Evolutionary conservation across 2,329 filamentous ascomycete species (phyloP).

Genomic region (Echinosphaeria canescens): DNA sequence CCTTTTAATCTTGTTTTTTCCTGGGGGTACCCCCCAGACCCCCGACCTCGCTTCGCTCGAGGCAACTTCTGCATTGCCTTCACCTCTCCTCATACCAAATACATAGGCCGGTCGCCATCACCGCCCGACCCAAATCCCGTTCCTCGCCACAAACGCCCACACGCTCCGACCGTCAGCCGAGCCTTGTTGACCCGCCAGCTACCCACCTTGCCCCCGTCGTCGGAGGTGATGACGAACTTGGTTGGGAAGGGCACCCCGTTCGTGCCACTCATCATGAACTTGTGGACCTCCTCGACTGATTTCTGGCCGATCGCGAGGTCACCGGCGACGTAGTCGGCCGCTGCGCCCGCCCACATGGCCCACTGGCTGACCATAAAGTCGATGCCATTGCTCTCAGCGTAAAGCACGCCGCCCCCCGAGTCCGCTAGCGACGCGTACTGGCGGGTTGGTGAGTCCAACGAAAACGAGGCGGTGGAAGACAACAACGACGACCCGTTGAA

Average conservation of each 20-base stretch:
- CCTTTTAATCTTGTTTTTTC: no score
- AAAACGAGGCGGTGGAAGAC: conserved; percentile 1
- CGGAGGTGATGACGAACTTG: conserved; percentile 2
- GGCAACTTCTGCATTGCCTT: no score
- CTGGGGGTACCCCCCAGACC: no score
- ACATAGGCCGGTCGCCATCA: no score
- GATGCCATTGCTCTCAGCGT: conserved; percentile 1
- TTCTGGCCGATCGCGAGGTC: conserved; percentile 1
- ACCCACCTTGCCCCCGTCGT: conserved; percentile 1
- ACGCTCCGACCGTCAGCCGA: conserved; percentile 2
- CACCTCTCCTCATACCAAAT: no score
- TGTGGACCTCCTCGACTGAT: conserved; percentile 1
- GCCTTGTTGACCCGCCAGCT: conserved; percentile 2
- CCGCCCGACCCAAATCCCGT: no score
- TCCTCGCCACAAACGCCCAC: conserved; percentile 2
- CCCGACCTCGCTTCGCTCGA: no score
- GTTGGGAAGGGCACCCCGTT: conserved; percentile 3
- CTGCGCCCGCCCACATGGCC: conserved; percentile 2
- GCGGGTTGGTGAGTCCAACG: background rate
- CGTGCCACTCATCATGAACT: conserved; percentile 1
- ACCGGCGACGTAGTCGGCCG: conserved; percentile 1
- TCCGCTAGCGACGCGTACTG: conserved; percentile 1
- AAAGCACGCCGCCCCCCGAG: conserved; percentile 2
- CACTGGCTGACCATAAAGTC: conserved; percentile 3
- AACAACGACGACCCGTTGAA: conserved; percentile 1